These are phyloP conservation scores for Populus tremula DNA, from an alignment of 345 rosid species.

Conservation along the genomic window DNA sequence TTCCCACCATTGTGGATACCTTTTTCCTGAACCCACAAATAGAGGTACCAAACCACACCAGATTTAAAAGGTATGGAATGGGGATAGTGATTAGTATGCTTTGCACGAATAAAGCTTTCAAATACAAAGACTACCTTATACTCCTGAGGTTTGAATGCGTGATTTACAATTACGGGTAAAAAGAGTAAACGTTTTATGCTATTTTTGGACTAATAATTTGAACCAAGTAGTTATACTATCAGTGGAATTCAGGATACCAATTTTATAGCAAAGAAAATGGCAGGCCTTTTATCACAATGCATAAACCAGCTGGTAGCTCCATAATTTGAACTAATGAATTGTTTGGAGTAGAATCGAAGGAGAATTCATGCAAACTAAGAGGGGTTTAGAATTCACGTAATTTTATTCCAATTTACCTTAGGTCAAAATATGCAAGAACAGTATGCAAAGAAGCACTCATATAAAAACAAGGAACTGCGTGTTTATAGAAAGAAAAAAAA, in stretches of 20 bases:
- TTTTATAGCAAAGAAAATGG: neutral
- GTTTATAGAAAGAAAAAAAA: neutral
- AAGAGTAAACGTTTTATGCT: neutral
- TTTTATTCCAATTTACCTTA: neutral
- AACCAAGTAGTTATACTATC: neutral
- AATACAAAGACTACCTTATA: neutral
- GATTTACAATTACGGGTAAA: neutral
- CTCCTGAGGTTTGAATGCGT: neutral
- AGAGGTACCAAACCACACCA: neutral
- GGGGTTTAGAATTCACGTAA: neutral
- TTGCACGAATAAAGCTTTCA: neutral
- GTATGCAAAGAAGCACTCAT: neutral
- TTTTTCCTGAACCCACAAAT: conserved; percentile 42
- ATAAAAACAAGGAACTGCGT: neutral
- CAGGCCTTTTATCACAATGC: neutral
- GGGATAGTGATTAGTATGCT: neutral
- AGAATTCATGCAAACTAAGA: neutral
- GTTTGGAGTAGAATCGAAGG: neutral
- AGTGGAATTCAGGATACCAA: neutral
- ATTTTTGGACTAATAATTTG: neutral
- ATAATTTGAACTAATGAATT: neutral
- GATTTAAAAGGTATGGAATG: neutral
- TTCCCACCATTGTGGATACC: conserved; percentile 30
- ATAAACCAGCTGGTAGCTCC: neutral
- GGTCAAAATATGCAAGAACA: conserved; percentile 3